phyloP scores from a whole-genome alignment of 805 yeast species.

The Ogataea ramenticola region DNA sequence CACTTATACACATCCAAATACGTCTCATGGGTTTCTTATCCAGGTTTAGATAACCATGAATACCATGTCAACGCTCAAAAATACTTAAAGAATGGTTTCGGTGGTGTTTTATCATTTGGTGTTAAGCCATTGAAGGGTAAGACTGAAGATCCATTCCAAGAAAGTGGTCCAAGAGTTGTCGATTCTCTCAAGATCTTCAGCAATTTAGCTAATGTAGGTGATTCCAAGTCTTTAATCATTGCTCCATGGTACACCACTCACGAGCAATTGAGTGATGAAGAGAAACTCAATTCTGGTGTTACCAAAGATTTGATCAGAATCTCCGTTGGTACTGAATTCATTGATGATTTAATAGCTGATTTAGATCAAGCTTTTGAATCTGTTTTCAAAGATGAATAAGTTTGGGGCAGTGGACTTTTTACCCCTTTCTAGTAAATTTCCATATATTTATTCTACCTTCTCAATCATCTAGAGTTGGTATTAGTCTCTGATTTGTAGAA shows the following conservation, averaged over 20 bases:
- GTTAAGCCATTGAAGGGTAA: conserved; percentile 55
- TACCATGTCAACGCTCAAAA: conserved; percentile 79
- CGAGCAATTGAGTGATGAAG: conserved; percentile 80
- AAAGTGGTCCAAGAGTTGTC: conserved; percentile 77
- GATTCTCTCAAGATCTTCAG: conserved; percentile 81
- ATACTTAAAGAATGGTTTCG: conserved; percentile 73
- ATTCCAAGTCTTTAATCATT: conserved; percentile 88
- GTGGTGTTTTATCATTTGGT: conserved; percentile 86
- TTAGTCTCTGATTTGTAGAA: background rate
- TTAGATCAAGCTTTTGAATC: conserved; percentile 76
- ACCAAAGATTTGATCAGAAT: conserved; percentile 83
- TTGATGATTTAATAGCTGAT: conserved; percentile 86
- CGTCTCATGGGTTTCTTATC: conserved; percentile 87
- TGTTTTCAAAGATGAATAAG: conserved; percentile 31
- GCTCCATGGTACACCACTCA: conserved; percentile 97
- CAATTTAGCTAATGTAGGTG: conserved; percentile 95
- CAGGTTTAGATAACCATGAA: conserved; percentile 76
- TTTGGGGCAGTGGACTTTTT: background rate
- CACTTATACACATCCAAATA: conserved; percentile 59
- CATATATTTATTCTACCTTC: too few species aligned
- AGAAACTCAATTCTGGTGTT: conserved; percentile 79
- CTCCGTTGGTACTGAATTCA: conserved; percentile 84
- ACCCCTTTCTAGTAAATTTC: background rate
- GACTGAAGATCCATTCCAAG: conserved; percentile 54
- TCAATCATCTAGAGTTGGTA: too few species aligned